Evolutionary conservation across 2,329 filamentous ascomycete genomes (phyloP).

Genomic region (Magnaporthiopsis rhizophila): DNA sequence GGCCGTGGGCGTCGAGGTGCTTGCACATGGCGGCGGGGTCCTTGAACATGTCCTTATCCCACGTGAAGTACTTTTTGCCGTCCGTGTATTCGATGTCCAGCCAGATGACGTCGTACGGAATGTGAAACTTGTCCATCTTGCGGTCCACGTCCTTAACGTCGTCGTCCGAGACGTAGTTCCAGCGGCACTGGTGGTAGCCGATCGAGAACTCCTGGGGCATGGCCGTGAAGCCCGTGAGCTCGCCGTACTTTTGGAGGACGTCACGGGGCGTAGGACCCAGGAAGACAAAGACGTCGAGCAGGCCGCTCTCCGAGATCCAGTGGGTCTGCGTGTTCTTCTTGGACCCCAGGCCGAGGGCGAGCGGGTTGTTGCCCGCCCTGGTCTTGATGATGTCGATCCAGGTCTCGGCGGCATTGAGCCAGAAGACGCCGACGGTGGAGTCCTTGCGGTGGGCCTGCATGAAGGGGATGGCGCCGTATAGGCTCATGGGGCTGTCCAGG

Average conservation of each 20-base stretch:
- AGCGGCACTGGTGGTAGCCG: conserved; percentile 94
- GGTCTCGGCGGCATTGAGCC: conserved; percentile 94
- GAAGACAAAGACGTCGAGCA: conserved; percentile 90
- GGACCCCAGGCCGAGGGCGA: conserved; percentile 61
- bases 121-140: conserved; percentile 90
- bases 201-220: conserved; percentile 89
- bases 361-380: conserved; percentile 64
- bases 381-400: conserved; percentile 92
- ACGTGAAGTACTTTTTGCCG: conserved; percentile 96
- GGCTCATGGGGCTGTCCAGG: conserved; percentile 93
- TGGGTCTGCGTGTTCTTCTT: conserved; percentile 80
- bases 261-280: conserved; percentile 81
- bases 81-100: conserved; percentile 97
- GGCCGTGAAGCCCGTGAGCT: conserved; percentile 85
- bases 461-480: conserved; percentile 94
- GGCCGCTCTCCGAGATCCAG: conserved; percentile 90
- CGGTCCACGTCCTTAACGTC: conserved; percentile 95
- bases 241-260: conserved; percentile 72
- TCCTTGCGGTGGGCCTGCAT: conserved; percentile 95
- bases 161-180: conserved; percentile 97
- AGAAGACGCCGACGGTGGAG: conserved; percentile 92
- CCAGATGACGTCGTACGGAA: conserved; percentile 99
- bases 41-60: conserved; percentile 81
- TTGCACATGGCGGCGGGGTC: conserved; percentile 83
- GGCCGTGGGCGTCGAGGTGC: conserved; percentile 74